Base-by-base conservation (phyloP, 768 basidiomycete species). In the Amanita rimosa region DNA sequence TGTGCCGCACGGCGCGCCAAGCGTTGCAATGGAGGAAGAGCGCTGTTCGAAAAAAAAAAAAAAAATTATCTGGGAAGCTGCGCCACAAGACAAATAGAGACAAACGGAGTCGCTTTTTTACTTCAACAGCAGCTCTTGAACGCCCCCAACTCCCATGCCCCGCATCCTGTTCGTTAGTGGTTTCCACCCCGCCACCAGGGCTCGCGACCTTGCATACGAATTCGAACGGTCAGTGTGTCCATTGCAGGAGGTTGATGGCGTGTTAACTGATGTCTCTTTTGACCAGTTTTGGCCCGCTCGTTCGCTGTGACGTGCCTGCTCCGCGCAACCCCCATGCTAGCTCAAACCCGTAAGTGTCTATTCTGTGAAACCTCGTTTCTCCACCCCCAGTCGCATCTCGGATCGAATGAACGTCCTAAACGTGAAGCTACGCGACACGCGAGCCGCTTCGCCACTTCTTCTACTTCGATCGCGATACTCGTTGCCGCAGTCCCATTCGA, bases 231-330 rank as follows among this genome's bases (percentile, higher is more conserved):
- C 51, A 40, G 70, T 63, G 2, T 39, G 50, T 6, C 17, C 7
- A 3, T 16, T 31, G 19, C 31, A 10, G 6, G 16, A n/a, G 4
- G 8, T 7, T 4, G 3, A 43, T 43, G 41, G 10, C 17, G 31
- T 45, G 34, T 34, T 45, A 3, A 35, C 26, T 43, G 24, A 27
- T 46, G 48, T 58, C 56, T 27, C 8, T 26, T 26, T 6, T 26
- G 24, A 19, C 19, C 60, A 91, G 88, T 49, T 92, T 73, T 55
- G 89, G 89, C 14, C 83, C 83, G 48, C 73, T 93, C 24, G 76
- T 91, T 52, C 85, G 89, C 52, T 93, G 90, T 67, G 90, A 93
- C 60, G 87, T 93, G 13, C 89, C 89, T 14, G 90, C 89, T 1
- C 85, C 88, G 1, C 80, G 87, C 54, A 85, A 86, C 65, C 79